These are phyloP conservation scores for Coemansia sp. DNA, from an alignment of 192 early-diverging fungal genomes.

Conservation along the genomic window DNA sequence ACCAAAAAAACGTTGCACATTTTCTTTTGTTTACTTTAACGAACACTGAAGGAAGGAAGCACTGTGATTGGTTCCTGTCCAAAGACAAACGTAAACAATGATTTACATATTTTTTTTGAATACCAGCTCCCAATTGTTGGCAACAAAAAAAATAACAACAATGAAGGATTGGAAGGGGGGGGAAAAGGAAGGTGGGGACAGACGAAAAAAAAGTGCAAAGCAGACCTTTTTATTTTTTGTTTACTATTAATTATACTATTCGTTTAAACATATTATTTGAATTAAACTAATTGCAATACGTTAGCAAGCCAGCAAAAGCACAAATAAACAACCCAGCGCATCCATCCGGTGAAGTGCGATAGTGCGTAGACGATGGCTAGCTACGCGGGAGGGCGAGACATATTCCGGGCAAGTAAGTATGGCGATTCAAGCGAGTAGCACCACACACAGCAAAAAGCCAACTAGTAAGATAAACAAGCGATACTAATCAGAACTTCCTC, in stretches of 20 bases:
- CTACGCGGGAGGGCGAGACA: slow-evolving; percentile 44
- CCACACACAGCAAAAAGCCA: too few relatives aligned
- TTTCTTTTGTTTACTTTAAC: slow-evolving; percentile 1
- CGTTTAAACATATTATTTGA: not conserved
- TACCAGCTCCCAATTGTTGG: not conserved
- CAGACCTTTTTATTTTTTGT: slow-evolving; percentile 3
- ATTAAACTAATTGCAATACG: too few relatives aligned
- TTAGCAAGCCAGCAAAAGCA: too few relatives aligned
- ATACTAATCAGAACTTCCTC: not conserved
- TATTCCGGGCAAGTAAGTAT: slow-evolving; percentile 43
- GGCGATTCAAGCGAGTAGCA: not conserved
- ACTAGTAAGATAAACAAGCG: not conserved
- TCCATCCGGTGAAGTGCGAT: too few relatives aligned
- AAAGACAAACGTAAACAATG: not conserved
- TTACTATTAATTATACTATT: slow-evolving; percentile 2
- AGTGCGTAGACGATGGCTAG: slow-evolving; percentile 17
- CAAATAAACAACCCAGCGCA: too few relatives aligned
- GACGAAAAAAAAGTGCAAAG: not conserved
- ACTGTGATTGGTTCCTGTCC: not conserved
- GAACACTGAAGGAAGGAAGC: not conserved
- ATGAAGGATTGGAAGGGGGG: not conserved
- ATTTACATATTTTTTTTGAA: not conserved
- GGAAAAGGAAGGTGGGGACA: not conserved
- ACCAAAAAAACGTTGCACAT: too few relatives aligned
- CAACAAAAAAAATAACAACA: too few relatives aligned